Percentiles rank a stretch among this genome's conserved stretches.
Conservation (phyloP, 495 filamentous ascomycete genomes). For the Penicillium waksmanii region DNA sequence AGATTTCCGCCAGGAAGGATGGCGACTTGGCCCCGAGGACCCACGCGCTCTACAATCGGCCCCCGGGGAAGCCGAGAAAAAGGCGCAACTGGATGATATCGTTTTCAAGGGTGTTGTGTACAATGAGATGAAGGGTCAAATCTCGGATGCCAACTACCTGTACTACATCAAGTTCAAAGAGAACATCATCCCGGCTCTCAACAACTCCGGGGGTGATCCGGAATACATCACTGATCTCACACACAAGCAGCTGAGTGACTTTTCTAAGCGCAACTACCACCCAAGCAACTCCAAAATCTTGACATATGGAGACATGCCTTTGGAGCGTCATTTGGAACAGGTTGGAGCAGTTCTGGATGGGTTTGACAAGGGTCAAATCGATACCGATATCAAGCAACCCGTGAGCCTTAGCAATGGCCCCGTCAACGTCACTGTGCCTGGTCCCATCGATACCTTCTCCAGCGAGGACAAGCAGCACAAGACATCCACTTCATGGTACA, state of each 20-base stretch:
- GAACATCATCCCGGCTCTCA: conserved; percentile 87
- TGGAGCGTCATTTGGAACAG: conserved; percentile 76
- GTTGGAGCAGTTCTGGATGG: conserved; percentile 69
- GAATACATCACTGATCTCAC: conserved; percentile 95
- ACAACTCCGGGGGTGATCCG: conserved; percentile 96
- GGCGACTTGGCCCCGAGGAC: conserved; percentile 93
- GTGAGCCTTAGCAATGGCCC: conserved; percentile 71
- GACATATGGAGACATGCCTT: conserved; percentile 92
- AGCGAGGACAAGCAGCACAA: conserved; percentile 87
- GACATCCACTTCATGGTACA: conserved; percentile 89
- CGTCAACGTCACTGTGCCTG: conserved; percentile 67
- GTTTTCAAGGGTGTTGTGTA: conserved; percentile 99
- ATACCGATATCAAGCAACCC: conserved; percentile 74
- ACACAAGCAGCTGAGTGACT: conserved; percentile 79
- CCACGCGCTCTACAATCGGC: conserved; percentile 57
- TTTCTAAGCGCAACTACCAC: conserved; percentile 91
- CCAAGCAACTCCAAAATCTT: conserved; percentile 94
- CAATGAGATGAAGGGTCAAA: conserved; percentile 99
- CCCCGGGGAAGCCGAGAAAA: conserved; percentile 39
- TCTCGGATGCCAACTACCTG: conserved; percentile 95
- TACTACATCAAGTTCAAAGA: conserved; percentile 95
- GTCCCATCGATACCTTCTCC: conserved; percentile 87
- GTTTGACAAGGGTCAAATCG: conserved; percentile 70
- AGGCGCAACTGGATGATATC: conserved; percentile 51
- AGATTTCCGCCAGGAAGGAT: conserved; percentile 97